Conservation (phyloP, 140 eudicot genomes). For the Flaveria floridana region DNA sequence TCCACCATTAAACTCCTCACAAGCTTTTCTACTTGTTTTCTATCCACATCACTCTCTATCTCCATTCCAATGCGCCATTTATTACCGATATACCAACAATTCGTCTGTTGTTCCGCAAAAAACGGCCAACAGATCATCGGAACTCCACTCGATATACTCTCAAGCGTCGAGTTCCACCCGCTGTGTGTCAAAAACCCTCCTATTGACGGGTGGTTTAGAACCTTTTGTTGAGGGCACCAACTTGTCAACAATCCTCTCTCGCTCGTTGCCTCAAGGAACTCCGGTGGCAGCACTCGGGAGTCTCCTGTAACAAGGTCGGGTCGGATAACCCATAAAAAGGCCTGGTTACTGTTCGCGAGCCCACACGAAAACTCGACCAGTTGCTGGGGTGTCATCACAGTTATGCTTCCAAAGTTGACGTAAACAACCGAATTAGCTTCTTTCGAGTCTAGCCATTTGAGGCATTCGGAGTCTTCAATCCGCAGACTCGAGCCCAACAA, state of each 20-base stretch:
- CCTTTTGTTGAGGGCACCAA: slow-evolving; percentile 48
- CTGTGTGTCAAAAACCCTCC: slow-evolving; percentile 41
- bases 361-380: slow-evolving; percentile 43
- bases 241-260: slow-evolving; percentile 31
- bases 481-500: slow-evolving; percentile 27
- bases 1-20: slow-evolving; percentile 38
- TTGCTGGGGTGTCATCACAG: slow-evolving; percentile 37
- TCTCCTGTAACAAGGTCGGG: slow-evolving; percentile 36
- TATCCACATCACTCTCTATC: slow-evolving; percentile 21
- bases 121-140: slow-evolving; percentile 50
- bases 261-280: slow-evolving; percentile 17
- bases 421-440: slow-evolving; percentile 37
- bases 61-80: no score
- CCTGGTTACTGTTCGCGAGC: slow-evolving; percentile 36
- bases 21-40: slow-evolving; percentile 35
- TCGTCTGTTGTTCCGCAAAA: slow-evolving; percentile 42
- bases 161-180: slow-evolving; percentile 45
- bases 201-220: slow-evolving; percentile 35
- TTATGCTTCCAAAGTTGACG: slow-evolving; percentile 39
- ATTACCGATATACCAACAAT: slow-evolving; percentile 25
- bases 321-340: slow-evolving; percentile 38
- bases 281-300: slow-evolving; percentile 4
- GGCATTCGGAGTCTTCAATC: slow-evolving; percentile 32
- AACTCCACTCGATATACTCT: slow-evolving; percentile 37
- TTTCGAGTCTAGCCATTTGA: slow-evolving; percentile 39